Evolutionary conservation across 2,329 filamentous ascomycete genomes (phyloP), one percentile per base, ranked within the genome.

Genomic region (Pseudogymnoascus sp.): DNA sequence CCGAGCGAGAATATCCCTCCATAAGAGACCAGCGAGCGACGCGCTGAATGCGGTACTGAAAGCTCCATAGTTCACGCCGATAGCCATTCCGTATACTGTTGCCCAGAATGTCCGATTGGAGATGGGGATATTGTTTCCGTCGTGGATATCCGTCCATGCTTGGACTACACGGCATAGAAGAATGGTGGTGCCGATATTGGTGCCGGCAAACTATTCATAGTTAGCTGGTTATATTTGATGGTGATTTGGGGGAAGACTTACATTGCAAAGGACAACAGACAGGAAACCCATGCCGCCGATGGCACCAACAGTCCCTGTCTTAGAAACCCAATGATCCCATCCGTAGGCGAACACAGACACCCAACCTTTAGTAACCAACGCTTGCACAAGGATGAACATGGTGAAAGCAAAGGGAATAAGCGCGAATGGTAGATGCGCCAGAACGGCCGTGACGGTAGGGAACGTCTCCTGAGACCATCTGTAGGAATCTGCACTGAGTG

Each of bases 341-440:
- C 87, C 88, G 60, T 88, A 79, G 0, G 87, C 88, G 67, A 91
- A 91, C 0, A 90, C 85, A 0, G 82, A 80, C 0, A 91, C 84
- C 88, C 88, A 91, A 10, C 88, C 88, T 66, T 88, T 90, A 0
- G 85, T 89, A 0, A 89, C 87, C 1, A 91, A 74, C 0, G 82
- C 87, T 70, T 91, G 87, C 0, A 91, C 88, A 0, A 91, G 80
- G 8, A 91, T 80, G 65, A 91, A 91, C 88, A 91, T 91, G 65
- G 82, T 79, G 63, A 91, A 85, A 0, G 87, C 84, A 68, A 91
- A 91, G 0, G 88, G 88, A 0, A 91, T 78, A 0, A 91, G 79
- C 0, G 85, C 80, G 62, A 88, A 83, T 0, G 88, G 88, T 1
- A 91, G 77, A 70, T 89, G 86, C 0, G 81, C 75, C 5, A 87